Base-by-base conservation (phyloP, 1,284 basidiomycete species). In the Fomitopsis schrenkii region DNA sequence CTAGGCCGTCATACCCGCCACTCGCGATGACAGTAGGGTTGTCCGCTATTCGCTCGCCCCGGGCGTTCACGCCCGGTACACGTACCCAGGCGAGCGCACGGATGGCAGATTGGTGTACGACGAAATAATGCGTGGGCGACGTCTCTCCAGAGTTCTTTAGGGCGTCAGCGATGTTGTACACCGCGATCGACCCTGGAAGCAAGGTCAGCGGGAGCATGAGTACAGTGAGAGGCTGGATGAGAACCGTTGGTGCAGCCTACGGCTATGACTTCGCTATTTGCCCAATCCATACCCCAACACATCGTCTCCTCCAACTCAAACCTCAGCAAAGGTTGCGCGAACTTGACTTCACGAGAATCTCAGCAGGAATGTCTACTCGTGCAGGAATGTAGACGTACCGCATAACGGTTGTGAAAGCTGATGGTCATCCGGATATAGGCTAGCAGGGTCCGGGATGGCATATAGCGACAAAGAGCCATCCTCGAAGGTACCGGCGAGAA, bases 251-350 rank as follows among this genome's bases (percentile, higher is more conserved):
- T 88, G 36, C 89, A 88, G 0, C 94, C 94, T 5, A 90, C 83
- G 2, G 89, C 93, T 2, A 97, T 71, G 4, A 88, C 69, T 61
- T 90, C 86, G 62, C 91, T 93, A 65, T 93, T 93, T 1, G 87
- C 88, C 94, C 94, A 97, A 67, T 95, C 93, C 45, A 96, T 78
- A 38, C 84, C 83, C 80, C 84, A 91, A 65, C 85, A 88, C 15
- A 81, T 78, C 0, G 90, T 83, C 60, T 93, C 90, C 61, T 88
- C 85, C 2, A 93, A 73, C 65, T 90, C 84, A 5, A 96, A 81
- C 6, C 84, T 81, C 4, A 94, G 59, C 4, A 90, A 69, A 0
- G 94, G 91, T 46, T 87, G 76, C 0, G 83, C 70, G 61, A 90
- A 69, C 63, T 76, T 79, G 8, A 92, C 90, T 92, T 55, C 10